These are phyloP conservation scores for Annona squamosa DNA, from an alignment of 164 flowering plant genomes.

Conservation along the genomic window DNA sequence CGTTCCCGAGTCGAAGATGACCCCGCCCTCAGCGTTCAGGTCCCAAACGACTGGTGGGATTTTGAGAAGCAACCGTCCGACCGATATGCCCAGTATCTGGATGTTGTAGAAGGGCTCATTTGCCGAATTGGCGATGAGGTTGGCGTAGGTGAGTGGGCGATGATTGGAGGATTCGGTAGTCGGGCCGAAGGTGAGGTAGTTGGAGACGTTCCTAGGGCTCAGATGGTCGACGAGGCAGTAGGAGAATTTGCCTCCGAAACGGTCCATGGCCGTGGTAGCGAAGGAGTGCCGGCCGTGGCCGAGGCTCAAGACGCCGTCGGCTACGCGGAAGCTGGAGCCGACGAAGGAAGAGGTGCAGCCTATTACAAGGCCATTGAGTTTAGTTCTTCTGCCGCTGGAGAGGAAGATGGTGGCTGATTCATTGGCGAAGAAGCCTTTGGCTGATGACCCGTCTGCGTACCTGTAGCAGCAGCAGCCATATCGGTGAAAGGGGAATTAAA, in stretches of 20 bases:
- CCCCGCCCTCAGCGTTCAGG: conserved; percentile 34
- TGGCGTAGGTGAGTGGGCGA: conserved; percentile 24
- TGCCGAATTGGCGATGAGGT: conserved; percentile 24
- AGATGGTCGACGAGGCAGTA: conserved; percentile 74
- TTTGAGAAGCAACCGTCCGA: conserved; percentile 27
- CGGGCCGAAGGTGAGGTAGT: conserved; percentile 34
- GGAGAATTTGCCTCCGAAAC: conserved; percentile 53
- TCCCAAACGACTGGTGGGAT: conserved; percentile 47
- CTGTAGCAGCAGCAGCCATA: conserved; percentile 13
- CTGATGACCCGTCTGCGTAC: conserved; percentile 43
- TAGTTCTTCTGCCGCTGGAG: conserved; percentile 26
- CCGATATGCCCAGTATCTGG: conserved; percentile 42
- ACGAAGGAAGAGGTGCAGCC: conserved; percentile 43
- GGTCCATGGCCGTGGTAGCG: conserved; percentile 22
- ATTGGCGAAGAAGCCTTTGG: conserved; percentile 53
- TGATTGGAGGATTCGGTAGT: background rate
- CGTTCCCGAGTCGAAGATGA: conserved; percentile 58
- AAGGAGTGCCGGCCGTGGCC: conserved; percentile 43
- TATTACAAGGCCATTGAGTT: conserved; percentile 28
- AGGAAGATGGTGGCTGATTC: conserved; percentile 45
- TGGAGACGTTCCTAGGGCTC: conserved; percentile 40
- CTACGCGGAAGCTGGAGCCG: conserved; percentile 28
- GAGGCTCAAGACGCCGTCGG: conserved; percentile 67
- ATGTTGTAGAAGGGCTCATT: conserved; percentile 39
- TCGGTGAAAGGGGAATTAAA: too few relatives aligned